A percentile compares a stretch with the other conserved stretches of the same genome.
Conservation (phyloP, 108 stramenopile genomes). For the Cafeteria roenbergensis region DNA sequence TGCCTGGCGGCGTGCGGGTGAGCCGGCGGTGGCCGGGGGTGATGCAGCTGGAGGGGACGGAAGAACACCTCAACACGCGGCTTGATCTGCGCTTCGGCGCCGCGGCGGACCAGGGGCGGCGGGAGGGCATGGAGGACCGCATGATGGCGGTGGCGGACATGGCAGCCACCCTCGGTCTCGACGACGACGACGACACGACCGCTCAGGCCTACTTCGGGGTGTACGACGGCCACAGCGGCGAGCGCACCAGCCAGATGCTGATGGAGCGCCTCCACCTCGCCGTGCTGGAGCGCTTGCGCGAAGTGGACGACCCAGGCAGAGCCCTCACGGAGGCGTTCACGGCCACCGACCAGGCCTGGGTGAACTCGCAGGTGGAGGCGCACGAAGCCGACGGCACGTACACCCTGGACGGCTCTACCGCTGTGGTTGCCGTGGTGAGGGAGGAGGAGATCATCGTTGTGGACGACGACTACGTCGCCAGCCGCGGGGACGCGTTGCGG, state of each 20-base stretch:
- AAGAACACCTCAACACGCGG: neutral
- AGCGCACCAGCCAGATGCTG: neutral
- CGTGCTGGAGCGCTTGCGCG: neutral
- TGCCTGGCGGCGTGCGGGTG: neutral
- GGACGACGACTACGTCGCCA: no score
- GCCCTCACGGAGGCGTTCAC: constrained; percentile 8
- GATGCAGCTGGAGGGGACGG: neutral
- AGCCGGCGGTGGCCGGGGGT: neutral
- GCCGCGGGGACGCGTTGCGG: no score
- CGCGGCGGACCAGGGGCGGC: neutral
- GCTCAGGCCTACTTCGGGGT: constrained; percentile 14
- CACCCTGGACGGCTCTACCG: constrained; percentile 10
- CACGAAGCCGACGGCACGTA: neutral
- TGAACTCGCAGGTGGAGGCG: neutral
- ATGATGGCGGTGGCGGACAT: neutral
- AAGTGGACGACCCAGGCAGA: neutral
- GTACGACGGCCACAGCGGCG: constrained; percentile 20
- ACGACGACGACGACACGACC: neutral
- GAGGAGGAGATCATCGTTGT: neutral
- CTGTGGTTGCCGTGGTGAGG: neutral
- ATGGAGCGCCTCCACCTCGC: constrained; percentile 10
- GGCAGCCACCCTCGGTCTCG: neutral
- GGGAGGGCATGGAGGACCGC: constrained; percentile 7
- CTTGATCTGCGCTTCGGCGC: neutral
- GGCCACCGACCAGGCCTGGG: neutral